A percentile compares a stretch with the other conserved stretches of the same genome.
These are phyloP conservation scores for Fusarium nurragi DNA, from an alignment of 2,329 filamentous ascomycete species.

Conservation along the genomic window DNA sequence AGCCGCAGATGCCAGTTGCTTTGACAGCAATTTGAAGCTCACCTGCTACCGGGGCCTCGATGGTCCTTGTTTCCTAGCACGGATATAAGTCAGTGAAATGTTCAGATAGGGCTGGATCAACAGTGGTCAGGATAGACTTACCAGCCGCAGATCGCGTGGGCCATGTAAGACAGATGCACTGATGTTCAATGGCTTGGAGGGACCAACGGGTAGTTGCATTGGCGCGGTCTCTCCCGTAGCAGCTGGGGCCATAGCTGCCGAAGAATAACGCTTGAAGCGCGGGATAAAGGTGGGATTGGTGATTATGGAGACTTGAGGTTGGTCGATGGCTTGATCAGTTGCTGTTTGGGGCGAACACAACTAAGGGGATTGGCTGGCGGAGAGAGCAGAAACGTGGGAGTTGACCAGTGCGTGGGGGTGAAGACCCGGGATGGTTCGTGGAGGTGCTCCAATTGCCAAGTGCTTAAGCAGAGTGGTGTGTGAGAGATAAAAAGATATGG, in stretches of 20 bases:
- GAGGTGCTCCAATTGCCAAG: slow-evolving; percentile 39
- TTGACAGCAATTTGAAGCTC: slow-evolving; percentile 73
- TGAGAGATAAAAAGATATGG: slow-evolving; percentile 20
- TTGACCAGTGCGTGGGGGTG: slow-evolving; percentile 42
- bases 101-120: slow-evolving; percentile 38
- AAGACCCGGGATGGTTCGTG: slow-evolving; percentile 38
- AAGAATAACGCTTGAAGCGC: slow-evolving; percentile 57
- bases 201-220: slow-evolving; percentile 55
- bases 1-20: slow-evolving; percentile 75
- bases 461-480: slow-evolving; percentile 27
- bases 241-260: slow-evolving; percentile 60
- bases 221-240: slow-evolving; percentile 56
- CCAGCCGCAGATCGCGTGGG: slow-evolving; percentile 65
- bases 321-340: slow-evolving; percentile 46
- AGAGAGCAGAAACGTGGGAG: slow-evolving; percentile 41
- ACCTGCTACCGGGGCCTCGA: slow-evolving; percentile 57
- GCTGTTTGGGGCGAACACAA: slow-evolving; percentile 44
- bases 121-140: slow-evolving; percentile 49
- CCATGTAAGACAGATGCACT: slow-evolving; percentile 67
- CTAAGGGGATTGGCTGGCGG: slow-evolving; percentile 45
- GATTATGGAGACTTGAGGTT: slow-evolving; percentile 40
- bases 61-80: slow-evolving; percentile 59
- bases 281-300: slow-evolving; percentile 65
- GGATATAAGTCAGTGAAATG: slow-evolving; percentile 27
- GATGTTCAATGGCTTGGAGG: slow-evolving; percentile 56